phyloP scores from a whole-genome alignment of 495 filamentous ascomycete species.

The Massariosphaeria phaeospora region DNA sequence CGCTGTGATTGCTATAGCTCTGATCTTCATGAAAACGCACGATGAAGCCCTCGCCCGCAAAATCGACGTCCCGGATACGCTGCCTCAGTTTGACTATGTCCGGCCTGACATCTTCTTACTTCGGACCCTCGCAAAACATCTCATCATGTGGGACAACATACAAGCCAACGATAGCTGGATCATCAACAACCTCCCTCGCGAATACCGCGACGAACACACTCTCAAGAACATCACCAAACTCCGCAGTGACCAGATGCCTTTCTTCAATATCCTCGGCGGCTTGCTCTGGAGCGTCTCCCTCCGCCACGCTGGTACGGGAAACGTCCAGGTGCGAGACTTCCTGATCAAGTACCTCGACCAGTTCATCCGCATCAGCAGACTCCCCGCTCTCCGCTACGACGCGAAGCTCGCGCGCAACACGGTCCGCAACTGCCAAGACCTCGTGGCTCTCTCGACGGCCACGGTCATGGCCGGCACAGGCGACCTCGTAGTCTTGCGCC shows the following conservation, averaged over 20 bases:
- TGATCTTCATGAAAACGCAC: conserved; percentile 97
- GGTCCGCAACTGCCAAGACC: conserved; percentile 82
- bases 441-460: conserved; percentile 72
- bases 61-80: conserved; percentile 85
- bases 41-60: conserved; percentile 84
- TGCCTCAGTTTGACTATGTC: conserved; percentile 88
- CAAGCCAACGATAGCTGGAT: conserved; percentile 68
- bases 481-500: conserved; percentile 82
- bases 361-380: conserved; percentile 71
- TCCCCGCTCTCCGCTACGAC: conserved; percentile 69
- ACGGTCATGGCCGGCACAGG: conserved; percentile 95
- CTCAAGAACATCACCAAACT: conserved; percentile 54
- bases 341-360: conserved; percentile 80
- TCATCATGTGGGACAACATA: conserved; percentile 92
- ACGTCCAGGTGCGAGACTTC: conserved; percentile 66
- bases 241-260: conserved; percentile 74
- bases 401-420: conserved; percentile 73
- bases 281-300: conserved; percentile 81
- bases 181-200: conserved; percentile 60
- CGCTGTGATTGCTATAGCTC: conserved; percentile 80
- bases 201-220: conserved; percentile 53
- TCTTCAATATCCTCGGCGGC: conserved; percentile 87
- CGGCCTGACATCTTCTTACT: conserved; percentile 89
- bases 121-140: conserved; percentile 79
- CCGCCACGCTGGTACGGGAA: conserved; percentile 79